phyloP scores from a whole-genome alignment of 768 basidiomycete genomes.

The Cystofilobasidium capitatum region DNA sequence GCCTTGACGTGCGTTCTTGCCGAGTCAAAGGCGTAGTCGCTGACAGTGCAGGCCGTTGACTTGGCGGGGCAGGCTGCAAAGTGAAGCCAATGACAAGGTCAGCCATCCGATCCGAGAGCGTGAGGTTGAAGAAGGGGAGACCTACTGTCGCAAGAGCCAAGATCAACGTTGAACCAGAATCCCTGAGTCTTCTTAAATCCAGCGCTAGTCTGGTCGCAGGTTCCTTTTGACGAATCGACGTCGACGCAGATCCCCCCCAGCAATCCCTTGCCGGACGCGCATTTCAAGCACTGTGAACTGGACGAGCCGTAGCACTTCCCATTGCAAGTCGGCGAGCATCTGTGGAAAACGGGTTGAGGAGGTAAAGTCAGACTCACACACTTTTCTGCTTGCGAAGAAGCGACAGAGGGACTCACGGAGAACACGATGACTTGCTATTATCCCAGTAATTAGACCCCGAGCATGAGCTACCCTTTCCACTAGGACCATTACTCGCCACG shows the following conservation, averaged over 20 bases:
- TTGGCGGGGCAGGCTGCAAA: constrained; percentile 64
- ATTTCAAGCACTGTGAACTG: constrained; percentile 62
- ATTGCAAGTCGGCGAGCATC: constrained; percentile 61
- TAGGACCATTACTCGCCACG: constrained; percentile 15
- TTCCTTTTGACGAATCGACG: constrained; percentile 52
- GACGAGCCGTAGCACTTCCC: constrained; percentile 44
- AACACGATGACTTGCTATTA: neutral
- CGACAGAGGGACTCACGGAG: constrained; percentile 10
- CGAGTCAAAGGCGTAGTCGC: constrained; percentile 53
- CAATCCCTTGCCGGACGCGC: constrained; percentile 52
- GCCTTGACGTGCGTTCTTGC: constrained; percentile 59
- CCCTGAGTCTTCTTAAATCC: neutral
- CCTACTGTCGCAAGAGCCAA: constrained; percentile 58
- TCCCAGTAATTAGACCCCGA: constrained; percentile 21
- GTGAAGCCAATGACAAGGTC: neutral
- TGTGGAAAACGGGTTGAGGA: too few species aligned
- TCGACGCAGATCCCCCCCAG: constrained; percentile 64
- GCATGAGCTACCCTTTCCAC: constrained; percentile 22
- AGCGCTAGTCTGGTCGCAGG: constrained; percentile 46
- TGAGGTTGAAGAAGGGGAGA: constrained; percentile 31
- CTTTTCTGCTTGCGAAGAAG: too few species aligned
- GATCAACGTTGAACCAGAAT: neutral
- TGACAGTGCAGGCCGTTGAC: constrained; percentile 67
- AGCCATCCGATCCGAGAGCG: neutral
- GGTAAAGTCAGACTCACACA: too few species aligned